Percentiles rank a stretch among this genome's conserved stretches.
Conservation (phyloP, 176 grass and related monocot genomes). For the Ensete glaucum region DNA sequence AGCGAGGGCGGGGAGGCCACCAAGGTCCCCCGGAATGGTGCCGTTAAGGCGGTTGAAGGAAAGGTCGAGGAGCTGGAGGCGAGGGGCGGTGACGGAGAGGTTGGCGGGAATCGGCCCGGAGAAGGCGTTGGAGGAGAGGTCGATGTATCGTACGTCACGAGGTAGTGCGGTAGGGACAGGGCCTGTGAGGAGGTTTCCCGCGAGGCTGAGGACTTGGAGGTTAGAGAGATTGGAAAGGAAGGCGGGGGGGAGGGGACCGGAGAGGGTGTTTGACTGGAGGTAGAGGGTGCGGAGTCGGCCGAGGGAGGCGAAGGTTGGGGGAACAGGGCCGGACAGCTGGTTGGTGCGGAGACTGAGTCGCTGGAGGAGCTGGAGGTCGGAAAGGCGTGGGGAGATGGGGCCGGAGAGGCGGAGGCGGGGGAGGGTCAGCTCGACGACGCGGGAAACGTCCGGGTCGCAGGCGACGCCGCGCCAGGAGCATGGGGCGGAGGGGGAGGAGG, state of each 20-base stretch:
- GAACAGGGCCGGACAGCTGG: slow-evolving; percentile 58
- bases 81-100: slow-evolving; percentile 34
- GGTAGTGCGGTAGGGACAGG: slow-evolving; percentile 49
- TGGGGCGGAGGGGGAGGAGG: slow-evolving; percentile 42
- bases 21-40: slow-evolving; percentile 64
- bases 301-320: slow-evolving; percentile 38
- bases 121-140: slow-evolving; percentile 88
- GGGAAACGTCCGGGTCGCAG: slow-evolving; percentile 28
- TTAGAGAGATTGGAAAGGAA: slow-evolving; percentile 68
- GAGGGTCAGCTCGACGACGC: slow-evolving; percentile 75
- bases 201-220: slow-evolving; percentile 62
- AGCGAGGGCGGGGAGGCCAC: slow-evolving; percentile 49
- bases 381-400: slow-evolving; percentile 46
- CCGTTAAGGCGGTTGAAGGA: slow-evolving; percentile 82
- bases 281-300: slow-evolving; percentile 54
- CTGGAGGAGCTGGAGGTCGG: slow-evolving; percentile 48
- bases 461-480: slow-evolving; percentile 78
- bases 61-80: slow-evolving; percentile 76
- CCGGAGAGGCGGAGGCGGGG: slow-evolving; percentile 67
- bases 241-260: slow-evolving; percentile 44
- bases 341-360: slow-evolving; percentile 84
- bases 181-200: slow-evolving; percentile 64
- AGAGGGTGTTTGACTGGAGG: slow-evolving; percentile 77
- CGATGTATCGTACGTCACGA: slow-evolving; percentile 42
- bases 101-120: slow-evolving; percentile 42